Percentiles rank a stretch among this genome's conserved stretches.
Evolutionary conservation across 495 filamentous ascomycete genomes (phyloP).

Genomic region (Hypoxylon subgilvum): DNA sequence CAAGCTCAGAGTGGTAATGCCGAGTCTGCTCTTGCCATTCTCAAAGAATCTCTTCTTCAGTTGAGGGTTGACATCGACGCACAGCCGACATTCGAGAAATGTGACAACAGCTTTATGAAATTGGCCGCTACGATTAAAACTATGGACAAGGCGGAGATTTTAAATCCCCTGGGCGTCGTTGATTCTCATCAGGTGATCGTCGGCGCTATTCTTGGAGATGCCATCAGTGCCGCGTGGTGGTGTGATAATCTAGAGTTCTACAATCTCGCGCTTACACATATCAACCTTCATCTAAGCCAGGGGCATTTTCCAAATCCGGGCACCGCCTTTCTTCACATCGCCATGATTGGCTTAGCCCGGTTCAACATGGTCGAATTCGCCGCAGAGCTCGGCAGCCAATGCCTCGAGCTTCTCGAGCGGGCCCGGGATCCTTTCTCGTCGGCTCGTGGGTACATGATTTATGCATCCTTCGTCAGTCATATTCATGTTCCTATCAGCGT

Average conservation of each 20-base stretch:
- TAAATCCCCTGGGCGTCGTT: constrained; percentile 56
- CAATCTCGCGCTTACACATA: constrained; percentile 71
- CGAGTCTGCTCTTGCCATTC: constrained; percentile 66
- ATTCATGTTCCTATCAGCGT: constrained; percentile 66
- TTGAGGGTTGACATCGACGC: constrained; percentile 68
- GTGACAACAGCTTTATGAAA: constrained; percentile 71
- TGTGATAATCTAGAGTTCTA: constrained; percentile 77
- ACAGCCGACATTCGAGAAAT: constrained; percentile 73
- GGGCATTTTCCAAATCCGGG: constrained; percentile 76
- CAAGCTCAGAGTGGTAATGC: constrained; percentile 75
- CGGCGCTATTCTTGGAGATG: constrained; percentile 77
- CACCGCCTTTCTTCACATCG: constrained; percentile 75
- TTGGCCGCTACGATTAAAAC: constrained; percentile 64
- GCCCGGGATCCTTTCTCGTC: constrained; percentile 72
- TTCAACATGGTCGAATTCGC: constrained; percentile 76
- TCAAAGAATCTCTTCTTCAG: constrained; percentile 71
- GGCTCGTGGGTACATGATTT: constrained; percentile 73
- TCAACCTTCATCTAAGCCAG: constrained; percentile 68
- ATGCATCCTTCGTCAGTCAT: constrained; percentile 76
- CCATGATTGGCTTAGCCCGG: constrained; percentile 72
- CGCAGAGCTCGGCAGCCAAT: constrained; percentile 65
- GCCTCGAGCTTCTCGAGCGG: constrained; percentile 68
- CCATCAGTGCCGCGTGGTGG: constrained; percentile 84
- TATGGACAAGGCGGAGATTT: constrained; percentile 62
- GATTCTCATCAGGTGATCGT: constrained; percentile 67